Conservation (phyloP, 1,139 yeast species). For the Pneumocystis wakefieldiae region DNA sequence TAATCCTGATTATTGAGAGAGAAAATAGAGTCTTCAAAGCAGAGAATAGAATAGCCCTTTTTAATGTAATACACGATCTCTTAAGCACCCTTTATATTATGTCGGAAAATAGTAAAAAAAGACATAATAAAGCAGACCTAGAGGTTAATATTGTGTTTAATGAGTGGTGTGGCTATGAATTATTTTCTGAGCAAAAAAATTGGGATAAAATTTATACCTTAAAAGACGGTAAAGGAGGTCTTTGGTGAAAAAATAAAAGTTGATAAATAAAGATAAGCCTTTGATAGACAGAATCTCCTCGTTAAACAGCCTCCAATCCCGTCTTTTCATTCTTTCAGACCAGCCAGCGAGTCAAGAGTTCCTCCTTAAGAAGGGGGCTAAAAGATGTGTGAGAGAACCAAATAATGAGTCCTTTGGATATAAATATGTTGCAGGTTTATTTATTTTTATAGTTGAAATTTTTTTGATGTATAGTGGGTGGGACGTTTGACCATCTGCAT, state of each 20-base stretch:
- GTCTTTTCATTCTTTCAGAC: too few relatives aligned
- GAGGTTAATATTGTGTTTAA: background rate
- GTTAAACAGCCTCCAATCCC: too few relatives aligned
- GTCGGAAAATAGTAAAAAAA: background rate
- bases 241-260: too few relatives aligned
- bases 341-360: too few relatives aligned
- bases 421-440: too few relatives aligned
- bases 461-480: conserved; percentile 41
- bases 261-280: too few relatives aligned
- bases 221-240: background rate
- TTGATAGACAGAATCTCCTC: too few relatives aligned
- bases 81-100: background rate
- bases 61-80: background rate
- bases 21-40: too few relatives aligned
- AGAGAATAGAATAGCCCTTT: background rate
- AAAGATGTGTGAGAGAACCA: too few relatives aligned
- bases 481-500: conserved; percentile 92
- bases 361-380: too few relatives aligned
- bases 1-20: too few relatives aligned
- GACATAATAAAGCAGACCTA: background rate
- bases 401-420: too few relatives aligned
- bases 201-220: background rate
- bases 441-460: background rate
- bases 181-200: background rate
- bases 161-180: background rate